Base-by-base conservation (phyloP, 1,284 basidiomycete species). In the Caloboletus firmus region DNA sequence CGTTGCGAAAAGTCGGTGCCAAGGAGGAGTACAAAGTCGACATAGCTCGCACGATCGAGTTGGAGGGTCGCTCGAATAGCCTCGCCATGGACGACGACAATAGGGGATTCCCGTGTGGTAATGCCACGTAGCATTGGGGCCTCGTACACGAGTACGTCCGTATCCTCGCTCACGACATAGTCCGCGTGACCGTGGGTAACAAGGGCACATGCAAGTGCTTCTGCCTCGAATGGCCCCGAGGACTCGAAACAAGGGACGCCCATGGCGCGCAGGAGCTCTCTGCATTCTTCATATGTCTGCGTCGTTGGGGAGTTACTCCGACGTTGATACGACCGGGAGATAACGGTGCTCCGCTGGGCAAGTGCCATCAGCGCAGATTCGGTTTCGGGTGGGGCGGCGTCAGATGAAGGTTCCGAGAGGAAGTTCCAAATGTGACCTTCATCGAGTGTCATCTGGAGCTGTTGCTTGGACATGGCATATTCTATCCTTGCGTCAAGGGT, bases 1-100 rank as follows among this genome's bases (percentile, higher is more conserved):
- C 93, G 83, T 42, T 85, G 81, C 0, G 89, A 87, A 61, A 95
- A 95, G 70, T 96, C 93, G 0, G 93, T 96, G 5, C 93, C 93
- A 13, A 93, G 79, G 3, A 96, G 77, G 41, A 96, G 79, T 1
- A 83, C 85, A 67, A 94, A 93, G 72, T 95, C 94, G 62, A 94
- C 71, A 68, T 83, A 95, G 49, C 79, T 66, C 0, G 74, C 64
- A 4, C 75, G 76, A 51, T 80, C 72, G 31, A 95, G 78, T 9
- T 75, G 68, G 26, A 93, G 79, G 7, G 73, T 73, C 0, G 65
- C 57, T n/a, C 85, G 84, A n/a, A 94, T 74, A 3, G 81, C 77
- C 2, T 76, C 59, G 8, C 87, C 86, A n/a, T 81, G 82, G 48
- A 93, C 76, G 42, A 86, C 57, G 32, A 79, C 66, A 2, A 95